Percentiles rank a stretch among this genome's conserved stretches.
Conservation (phyloP, 2,329 filamentous ascomycete species). For the Paradendryphiella salina region DNA sequence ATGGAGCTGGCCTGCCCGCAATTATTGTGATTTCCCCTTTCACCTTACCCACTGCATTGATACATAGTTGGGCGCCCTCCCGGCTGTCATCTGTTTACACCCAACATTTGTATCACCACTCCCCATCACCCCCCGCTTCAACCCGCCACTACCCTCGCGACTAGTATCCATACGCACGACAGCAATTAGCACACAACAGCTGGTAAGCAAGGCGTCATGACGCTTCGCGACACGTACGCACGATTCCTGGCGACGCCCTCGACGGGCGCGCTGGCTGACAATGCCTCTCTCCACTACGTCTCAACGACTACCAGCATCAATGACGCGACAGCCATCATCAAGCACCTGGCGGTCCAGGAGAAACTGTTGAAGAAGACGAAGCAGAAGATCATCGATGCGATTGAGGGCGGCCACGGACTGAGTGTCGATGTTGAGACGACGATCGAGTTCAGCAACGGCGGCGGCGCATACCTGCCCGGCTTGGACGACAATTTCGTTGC, state of each 20-base stretch:
- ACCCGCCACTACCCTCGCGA: slow-evolving; percentile 8
- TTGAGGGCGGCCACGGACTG: slow-evolving; percentile 72
- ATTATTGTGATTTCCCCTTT: slow-evolving; percentile 16
- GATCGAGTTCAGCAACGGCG: slow-evolving; percentile 77
- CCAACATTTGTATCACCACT: slow-evolving; percentile 8
- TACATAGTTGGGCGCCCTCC: slow-evolving; percentile 9
- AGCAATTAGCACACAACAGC: slow-evolving; percentile 16
- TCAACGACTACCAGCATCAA: slow-evolving; percentile 78
- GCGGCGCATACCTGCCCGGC: slow-evolving; percentile 82
- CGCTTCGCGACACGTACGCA: slow-evolving; percentile 50
- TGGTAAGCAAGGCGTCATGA: slow-evolving; percentile 23
- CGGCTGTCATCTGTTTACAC: slow-evolving; percentile 19
- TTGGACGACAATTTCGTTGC: slow-evolving; percentile 93
- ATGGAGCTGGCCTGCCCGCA: slow-evolving; percentile 6
- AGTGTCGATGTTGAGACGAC: slow-evolving; percentile 80
- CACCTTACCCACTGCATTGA: slow-evolving; percentile 13
- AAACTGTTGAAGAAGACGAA: slow-evolving; percentile 81
- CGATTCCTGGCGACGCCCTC: slow-evolving; percentile 52
- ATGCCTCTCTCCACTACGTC: slow-evolving; percentile 72
- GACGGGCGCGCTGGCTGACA: slow-evolving; percentile 49
- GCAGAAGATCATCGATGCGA: slow-evolving; percentile 71
- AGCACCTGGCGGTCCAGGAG: slow-evolving; percentile 73
- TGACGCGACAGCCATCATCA: slow-evolving; percentile 75
- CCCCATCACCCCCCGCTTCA: slow-evolving; percentile 14
- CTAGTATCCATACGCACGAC: slow-evolving; percentile 16